A percentile compares a stretch with the other conserved stretches of the same genome.
Conservation (phyloP, 108 stramenopile species). For the Schizochytrium sp. region DNA sequence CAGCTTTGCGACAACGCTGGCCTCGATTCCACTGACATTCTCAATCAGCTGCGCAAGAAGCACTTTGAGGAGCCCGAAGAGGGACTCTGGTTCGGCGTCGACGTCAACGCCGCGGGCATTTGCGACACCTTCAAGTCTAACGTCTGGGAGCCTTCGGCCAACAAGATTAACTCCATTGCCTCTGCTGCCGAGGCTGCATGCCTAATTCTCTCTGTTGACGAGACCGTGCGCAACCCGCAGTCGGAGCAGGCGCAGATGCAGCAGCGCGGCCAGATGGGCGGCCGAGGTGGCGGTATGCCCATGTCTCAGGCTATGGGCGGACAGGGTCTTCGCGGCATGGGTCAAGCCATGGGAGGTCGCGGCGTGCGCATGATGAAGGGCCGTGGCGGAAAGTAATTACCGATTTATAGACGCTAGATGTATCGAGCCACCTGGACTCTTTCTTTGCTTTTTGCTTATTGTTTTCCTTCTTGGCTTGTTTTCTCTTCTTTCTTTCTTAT, state of each 20-base stretch:
- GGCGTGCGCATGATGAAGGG: conserved; percentile 26
- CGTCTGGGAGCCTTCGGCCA: conserved; percentile 96
- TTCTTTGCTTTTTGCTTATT: not conserved
- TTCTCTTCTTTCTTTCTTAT: too few species aligned
- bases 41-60: conserved; percentile 80
- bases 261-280: conserved; percentile 52
- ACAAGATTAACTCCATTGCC: conserved; percentile 81
- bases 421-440: not conserved
- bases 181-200: conserved; percentile 94
- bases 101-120: conserved; percentile 77
- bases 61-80: conserved; percentile 63
- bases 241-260: conserved; percentile 65
- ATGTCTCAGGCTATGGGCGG: conserved; percentile 28
- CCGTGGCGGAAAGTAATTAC: not conserved
- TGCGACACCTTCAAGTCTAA: conserved; percentile 84
- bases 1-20: conserved; percentile 97
- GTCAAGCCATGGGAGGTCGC: conserved; percentile 8
- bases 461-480: not conserved
- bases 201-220: conserved; percentile 93
- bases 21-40: conserved; percentile 88
- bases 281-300: conserved; percentile 44
- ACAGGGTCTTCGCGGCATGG: conserved; percentile 26
- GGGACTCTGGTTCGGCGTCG: conserved; percentile 90
- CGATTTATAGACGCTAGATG: too few species aligned
- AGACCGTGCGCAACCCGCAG: conserved; percentile 90